Base-by-base conservation (phyloP, 352 stramenopile species). In the Pythium phragmiticola region DNA sequence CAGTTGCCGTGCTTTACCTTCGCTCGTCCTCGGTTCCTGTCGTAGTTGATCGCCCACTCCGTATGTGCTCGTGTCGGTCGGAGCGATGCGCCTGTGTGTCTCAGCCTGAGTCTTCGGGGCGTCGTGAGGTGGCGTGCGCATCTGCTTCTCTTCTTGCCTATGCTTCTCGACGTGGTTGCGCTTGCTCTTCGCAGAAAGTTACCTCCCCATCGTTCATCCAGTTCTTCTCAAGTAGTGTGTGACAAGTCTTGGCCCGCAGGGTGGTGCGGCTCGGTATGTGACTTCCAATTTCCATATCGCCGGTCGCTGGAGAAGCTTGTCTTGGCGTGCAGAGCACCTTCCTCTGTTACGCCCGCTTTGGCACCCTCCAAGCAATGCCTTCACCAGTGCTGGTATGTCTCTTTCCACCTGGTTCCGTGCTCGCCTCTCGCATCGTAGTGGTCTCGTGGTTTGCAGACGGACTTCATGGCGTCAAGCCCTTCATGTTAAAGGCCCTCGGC, bases 331-430 rank as follows among this genome's bases (percentile, higher is more conserved):
- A 60, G 37, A 43, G 14, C 13, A 39, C 0, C 19, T 42, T 12
- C 14, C 37, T 12, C 9, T 17, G 2, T 42, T 12, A 3, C 9
- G 11, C 2, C 37, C 9, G 37, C 14, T 11, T 12, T 9, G 37
- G 9, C 14, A 16, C 37, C 6, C 3, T 16, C 37, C 37, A 12
- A 42, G 37, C 2, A 16, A 6, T 16, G 37, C 14, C 37, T 42
- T 42, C 37, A 17, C 37, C 11, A 17, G 11, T 17, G 11, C 11
- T 42, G 53, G 53, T 60, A 60, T 60, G 53, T 60, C 21, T 19
- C 12, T 50, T 49, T 60, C 2, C 53, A 8, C 33, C 49, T 19
- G 19, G 21, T 19, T 30, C 2, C 26, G 26, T 30, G 26, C 26
- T 30, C 26, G 26, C 26, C 26, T 30, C 26, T 26, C 23, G 23